Base-by-base conservation (phyloP, 1,284 basidiomycete genomes). In the Sutorius eximius region DNA sequence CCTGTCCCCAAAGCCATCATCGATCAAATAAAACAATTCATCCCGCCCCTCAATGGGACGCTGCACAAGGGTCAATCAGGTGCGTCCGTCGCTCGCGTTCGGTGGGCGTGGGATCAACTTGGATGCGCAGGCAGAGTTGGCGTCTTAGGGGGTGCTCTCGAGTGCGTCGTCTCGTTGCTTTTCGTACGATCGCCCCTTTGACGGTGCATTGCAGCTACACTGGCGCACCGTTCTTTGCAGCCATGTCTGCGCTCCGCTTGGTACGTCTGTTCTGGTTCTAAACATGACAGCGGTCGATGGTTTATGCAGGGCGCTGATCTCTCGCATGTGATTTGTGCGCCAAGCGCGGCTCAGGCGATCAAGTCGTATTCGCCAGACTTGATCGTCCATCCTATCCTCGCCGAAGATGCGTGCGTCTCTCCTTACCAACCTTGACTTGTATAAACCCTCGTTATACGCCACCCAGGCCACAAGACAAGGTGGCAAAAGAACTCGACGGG, bases 21-120 rank as follows among this genome's bases (percentile, higher is more conserved):
- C 46, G 80, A 84, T 27, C 86, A 90, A 66, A 80, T 93, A 57
- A 88, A 86, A 68, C 79, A 81, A 55, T 76, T 96, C 43, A 90
- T 96, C 57, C 93, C 93, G 0, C 92, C 93, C 38, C 80, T 96
- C 16, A 83, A 90, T 64, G 85, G 87, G 3, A 83, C 86, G 44
- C 76, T 98, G 36, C 94, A 97, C 77, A 99, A 99, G 70, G 96
- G 96, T 12, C 96, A 98, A 77, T 95, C 94, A 52, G 95, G 94
- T 82, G 57, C 61, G 76, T 72, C 40, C 40, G 34, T 51, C 32
- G 29, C 15, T 27, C n/a, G 22, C 11, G 22, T 24, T 16, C 8
- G 16, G 16, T 41, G 38, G 33, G 20, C 27, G 45, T 52, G 52
- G 57, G 34, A 45, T 48, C 47, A 42, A 46, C 29, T 20, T 22